Evolutionary conservation across 2,329 filamentous ascomycete genomes (phyloP).

Genomic region (Fusarium sp.): DNA sequence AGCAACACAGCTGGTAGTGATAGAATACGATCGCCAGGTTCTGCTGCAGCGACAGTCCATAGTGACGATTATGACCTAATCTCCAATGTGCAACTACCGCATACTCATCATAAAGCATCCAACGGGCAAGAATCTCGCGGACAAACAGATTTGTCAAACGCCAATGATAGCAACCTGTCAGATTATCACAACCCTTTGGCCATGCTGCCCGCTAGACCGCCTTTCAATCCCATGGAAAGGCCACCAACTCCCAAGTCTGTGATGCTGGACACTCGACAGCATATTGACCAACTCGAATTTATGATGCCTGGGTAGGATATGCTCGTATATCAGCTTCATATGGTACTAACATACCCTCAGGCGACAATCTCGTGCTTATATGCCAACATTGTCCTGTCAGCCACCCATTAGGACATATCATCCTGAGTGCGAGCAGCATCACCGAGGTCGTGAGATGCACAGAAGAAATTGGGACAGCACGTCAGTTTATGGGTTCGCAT

Average conservation of each 20-base stretch:
- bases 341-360: background rate
- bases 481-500: background rate
- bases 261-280: background rate
- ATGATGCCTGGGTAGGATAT: background rate
- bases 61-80: constrained; percentile 48
- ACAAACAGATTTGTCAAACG: background rate
- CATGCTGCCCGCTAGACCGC: constrained; percentile 27
- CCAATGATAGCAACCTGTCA: constrained; percentile 8
- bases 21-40: constrained; percentile 38
- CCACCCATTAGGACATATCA: background rate
- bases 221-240: constrained; percentile 2
- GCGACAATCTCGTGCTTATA: background rate
- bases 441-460: constrained; percentile 18
- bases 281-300: background rate
- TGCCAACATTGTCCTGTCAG: background rate
- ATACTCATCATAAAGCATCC: background rate
- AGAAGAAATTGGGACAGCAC: constrained; percentile 13
- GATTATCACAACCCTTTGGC: constrained; percentile 25
- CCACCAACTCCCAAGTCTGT: background rate
- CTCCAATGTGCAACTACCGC: background rate
- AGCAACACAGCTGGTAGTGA: background rate
- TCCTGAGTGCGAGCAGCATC: background rate
- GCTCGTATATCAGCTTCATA: background rate
- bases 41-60: constrained; percentile 49
- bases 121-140: background rate